Conservation (phyloP, 108 stramenopile genomes). For the Fragilariopsis cylindrus region DNA sequence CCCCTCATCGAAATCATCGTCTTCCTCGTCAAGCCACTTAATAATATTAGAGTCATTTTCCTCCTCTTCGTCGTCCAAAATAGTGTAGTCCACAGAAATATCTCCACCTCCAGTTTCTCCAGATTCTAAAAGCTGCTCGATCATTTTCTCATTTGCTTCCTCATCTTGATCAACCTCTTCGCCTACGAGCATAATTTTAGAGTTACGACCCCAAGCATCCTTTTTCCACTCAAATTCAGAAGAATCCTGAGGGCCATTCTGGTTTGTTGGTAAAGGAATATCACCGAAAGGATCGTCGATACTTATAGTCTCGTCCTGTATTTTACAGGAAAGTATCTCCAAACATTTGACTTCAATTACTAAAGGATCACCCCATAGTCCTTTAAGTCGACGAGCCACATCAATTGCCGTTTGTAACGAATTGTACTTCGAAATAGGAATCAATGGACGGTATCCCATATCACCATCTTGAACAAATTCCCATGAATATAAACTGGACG, state of each 20-base stretch:
- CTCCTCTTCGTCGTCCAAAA: slow-evolving; percentile 46
- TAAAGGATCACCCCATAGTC: slow-evolving; percentile 65
- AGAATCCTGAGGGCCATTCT: background rate
- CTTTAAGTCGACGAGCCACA: slow-evolving; percentile 62
- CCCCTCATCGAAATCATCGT: slow-evolving; percentile 74
- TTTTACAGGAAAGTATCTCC: slow-evolving; percentile 52
- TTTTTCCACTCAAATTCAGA: slow-evolving; percentile 1
- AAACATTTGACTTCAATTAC: slow-evolving; percentile 67
- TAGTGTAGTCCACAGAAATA: slow-evolving; percentile 35
- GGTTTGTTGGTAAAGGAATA: background rate
- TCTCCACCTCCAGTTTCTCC: slow-evolving; percentile 38
- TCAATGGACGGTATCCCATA: slow-evolving; percentile 50
- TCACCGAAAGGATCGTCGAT: background rate
- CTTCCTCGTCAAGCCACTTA: slow-evolving; percentile 55
- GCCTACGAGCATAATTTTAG: slow-evolving; percentile 71
- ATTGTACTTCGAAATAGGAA: slow-evolving; percentile 67
- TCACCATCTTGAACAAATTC: slow-evolving; percentile 16
- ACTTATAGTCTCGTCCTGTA: background rate
- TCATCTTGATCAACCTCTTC: slow-evolving; percentile 51
- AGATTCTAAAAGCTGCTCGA: slow-evolving; percentile 24
- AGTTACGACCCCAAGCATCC: slow-evolving; percentile 68
- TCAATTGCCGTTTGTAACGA: slow-evolving; percentile 56
- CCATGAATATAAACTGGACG: slow-evolving; percentile 31
- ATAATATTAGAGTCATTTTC: slow-evolving; percentile 40
- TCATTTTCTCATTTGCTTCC: slow-evolving; percentile 23